Percentiles rank a stretch among this genome's conserved stretches.
These are phyloP conservation scores for Pleoardoris graminearum DNA, from an alignment of 2,329 filamentous ascomycete genomes.

Conservation along the genomic window DNA sequence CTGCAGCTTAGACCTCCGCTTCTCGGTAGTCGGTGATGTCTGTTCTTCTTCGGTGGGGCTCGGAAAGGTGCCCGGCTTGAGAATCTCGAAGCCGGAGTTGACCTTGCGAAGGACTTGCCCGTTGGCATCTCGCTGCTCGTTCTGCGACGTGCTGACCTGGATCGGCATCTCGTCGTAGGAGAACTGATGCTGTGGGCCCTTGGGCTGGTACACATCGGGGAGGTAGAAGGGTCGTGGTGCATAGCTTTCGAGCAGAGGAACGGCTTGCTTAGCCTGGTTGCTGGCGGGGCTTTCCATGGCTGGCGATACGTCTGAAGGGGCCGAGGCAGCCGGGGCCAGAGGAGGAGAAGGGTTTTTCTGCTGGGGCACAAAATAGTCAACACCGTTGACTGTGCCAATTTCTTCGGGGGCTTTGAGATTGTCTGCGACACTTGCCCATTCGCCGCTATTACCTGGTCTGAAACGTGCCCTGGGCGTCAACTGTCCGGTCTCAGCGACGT, in stretches of 20 bases:
- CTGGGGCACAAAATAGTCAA: conserved; percentile 44
- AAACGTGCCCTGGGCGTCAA: conserved; percentile 46
- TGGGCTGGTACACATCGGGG: conserved; percentile 43
- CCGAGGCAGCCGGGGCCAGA: conserved; percentile 20
- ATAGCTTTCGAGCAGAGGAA: conserved; percentile 45
- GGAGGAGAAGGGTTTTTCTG: conserved; percentile 44
- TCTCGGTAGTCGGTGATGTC: conserved; percentile 29
- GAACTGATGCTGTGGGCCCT: conserved; percentile 41
- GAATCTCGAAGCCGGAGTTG: conserved; percentile 48
- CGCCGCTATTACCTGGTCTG: conserved; percentile 42
- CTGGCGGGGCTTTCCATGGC: conserved; percentile 28
- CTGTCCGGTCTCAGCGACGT: conserved; percentile 56
- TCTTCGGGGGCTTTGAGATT: conserved; percentile 29
- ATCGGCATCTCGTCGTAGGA: conserved; percentile 41
- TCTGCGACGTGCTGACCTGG: conserved; percentile 32
- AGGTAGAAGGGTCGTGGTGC: conserved; percentile 37
- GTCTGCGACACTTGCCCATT: conserved; percentile 44
- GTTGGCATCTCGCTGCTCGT: conserved; percentile 23
- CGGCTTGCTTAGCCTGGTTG: conserved; percentile 35
- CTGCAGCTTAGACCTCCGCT: conserved; percentile 47
- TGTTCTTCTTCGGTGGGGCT: conserved; percentile 30
- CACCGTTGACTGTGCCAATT: conserved; percentile 36
- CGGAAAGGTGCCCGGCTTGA: conserved; percentile 46
- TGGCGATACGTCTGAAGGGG: conserved; percentile 21
- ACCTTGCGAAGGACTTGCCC: conserved; percentile 46